These are phyloP conservation scores for Macrolepiota dolichaula DNA, from an alignment of 768 basidiomycete genomes.

Conservation along the genomic window DNA sequence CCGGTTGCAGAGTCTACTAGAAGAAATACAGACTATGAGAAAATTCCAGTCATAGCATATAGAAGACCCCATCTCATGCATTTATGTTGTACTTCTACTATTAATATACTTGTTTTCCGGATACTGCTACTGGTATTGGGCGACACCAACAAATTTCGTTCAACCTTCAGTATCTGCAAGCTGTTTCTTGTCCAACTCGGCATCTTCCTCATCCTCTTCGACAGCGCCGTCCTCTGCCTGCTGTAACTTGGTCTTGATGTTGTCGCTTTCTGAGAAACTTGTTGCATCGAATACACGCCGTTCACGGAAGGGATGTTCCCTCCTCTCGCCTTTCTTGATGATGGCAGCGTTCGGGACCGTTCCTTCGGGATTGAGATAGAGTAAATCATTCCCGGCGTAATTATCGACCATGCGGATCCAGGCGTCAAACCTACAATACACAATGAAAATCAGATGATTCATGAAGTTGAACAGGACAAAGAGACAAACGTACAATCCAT, in stretches of 20 bases:
- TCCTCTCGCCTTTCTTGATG: slow-evolving; percentile 53
- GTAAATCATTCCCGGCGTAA: slow-evolving; percentile 75
- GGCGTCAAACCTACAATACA: slow-evolving; percentile 67
- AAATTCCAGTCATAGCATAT: slow-evolving; percentile 75
- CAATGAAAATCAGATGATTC: not conserved
- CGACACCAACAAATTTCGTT: not conserved
- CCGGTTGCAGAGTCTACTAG: slow-evolving; percentile 71
- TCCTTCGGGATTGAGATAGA: slow-evolving; percentile 75
- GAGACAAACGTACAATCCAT: slow-evolving; percentile 58
- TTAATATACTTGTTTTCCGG: slow-evolving; percentile 1
- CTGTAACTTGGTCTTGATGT: slow-evolving; percentile 28
- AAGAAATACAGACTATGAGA: slow-evolving; percentile 88
- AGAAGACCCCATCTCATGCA: not conserved
- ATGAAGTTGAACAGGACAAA: not conserved
- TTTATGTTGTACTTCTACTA: not conserved
- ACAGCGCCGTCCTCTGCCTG: slow-evolving; percentile 36
- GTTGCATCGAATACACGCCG: slow-evolving; percentile 67
- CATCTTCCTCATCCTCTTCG: slow-evolving; percentile 40
- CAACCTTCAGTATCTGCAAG: slow-evolving; percentile 56
- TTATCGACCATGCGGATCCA: slow-evolving; percentile 78
- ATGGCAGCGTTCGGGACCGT: slow-evolving; percentile 70
- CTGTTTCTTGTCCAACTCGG: slow-evolving; percentile 32
- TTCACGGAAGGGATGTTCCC: slow-evolving; percentile 65
- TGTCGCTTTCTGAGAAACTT: slow-evolving; percentile 35
- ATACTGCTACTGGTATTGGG: not conserved